Percentiles rank a stretch among this genome's conserved stretches.
These are phyloP conservation scores for Cercophora samala DNA, from an alignment of 495 filamentous ascomycete genomes.

Conservation along the genomic window DNA sequence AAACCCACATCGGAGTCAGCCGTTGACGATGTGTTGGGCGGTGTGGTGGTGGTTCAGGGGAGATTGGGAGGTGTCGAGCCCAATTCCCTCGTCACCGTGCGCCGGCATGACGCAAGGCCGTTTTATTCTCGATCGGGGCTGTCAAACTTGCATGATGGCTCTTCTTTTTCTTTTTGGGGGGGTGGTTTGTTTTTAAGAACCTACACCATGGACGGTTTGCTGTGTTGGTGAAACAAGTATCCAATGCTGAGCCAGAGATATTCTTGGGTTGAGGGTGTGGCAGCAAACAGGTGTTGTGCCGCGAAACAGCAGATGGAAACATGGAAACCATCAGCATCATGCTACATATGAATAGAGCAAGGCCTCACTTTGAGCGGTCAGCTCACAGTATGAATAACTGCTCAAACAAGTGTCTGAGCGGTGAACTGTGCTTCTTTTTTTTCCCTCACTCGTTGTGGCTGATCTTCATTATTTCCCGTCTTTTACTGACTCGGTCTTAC, in stretches of 20 bases:
- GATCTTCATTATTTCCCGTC: not conserved
- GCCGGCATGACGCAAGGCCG: conserved; percentile 3
- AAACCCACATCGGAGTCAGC: not conserved
- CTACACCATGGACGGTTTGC: no score
- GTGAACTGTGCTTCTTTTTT: not conserved
- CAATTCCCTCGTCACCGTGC: conserved; percentile 3
- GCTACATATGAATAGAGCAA: not conserved
- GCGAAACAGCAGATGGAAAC: not conserved
- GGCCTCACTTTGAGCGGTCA: not conserved
- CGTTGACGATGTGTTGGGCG: not conserved
- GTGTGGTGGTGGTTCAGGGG: conserved; percentile 1
- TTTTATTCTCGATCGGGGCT: not conserved
- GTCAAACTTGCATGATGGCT: not conserved
- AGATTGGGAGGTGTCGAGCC: not conserved
- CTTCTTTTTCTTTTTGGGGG: not conserved
- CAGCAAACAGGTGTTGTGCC: not conserved
- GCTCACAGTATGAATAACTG: not conserved
- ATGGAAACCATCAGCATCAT: not conserved
- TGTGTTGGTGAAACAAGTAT: no score
- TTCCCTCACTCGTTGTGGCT: not conserved
- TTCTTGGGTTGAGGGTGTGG: not conserved
- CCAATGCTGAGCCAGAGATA: not conserved
- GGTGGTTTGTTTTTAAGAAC: no score
- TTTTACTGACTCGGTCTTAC: not conserved
- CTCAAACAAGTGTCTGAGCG: not conserved